Conservation (phyloP, 1,284 basidiomycete species). For the Ganoderma lucidum region DNA sequence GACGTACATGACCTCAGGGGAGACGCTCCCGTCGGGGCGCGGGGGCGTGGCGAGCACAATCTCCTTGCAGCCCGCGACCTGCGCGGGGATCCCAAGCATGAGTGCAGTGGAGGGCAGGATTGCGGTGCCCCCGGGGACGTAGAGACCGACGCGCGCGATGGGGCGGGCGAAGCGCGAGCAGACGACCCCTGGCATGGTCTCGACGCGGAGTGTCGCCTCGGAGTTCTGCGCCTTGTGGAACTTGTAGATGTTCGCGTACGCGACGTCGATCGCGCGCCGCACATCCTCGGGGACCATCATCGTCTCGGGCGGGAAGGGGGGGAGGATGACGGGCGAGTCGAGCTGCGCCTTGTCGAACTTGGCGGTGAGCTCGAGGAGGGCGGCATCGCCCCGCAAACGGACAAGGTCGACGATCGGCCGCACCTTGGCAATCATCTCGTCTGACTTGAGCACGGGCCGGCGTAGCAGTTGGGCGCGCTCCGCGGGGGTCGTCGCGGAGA, state of each 20-base stretch:
- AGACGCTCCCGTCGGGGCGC: conserved; percentile 88
- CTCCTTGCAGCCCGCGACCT: conserved; percentile 94
- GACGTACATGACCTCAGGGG: conserved; percentile 95
- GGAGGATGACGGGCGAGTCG: conserved; percentile 66
- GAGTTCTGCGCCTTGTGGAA: conserved; percentile 91
- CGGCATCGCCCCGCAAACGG: conserved; percentile 85
- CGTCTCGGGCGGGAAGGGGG: conserved; percentile 69
- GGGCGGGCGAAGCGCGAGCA: conserved; percentile 95
- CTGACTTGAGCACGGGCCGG: conserved; percentile 91
- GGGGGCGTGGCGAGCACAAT: conserved; percentile 97
- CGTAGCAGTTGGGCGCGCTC: conserved; percentile 80
- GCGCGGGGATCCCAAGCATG: conserved; percentile 98
- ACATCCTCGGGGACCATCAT: conserved; percentile 72
- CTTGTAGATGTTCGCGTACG: conserved; percentile 91
- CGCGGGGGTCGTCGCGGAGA: conserved; percentile 59
- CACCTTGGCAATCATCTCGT: conserved; percentile 95
- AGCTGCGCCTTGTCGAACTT: conserved; percentile 91
- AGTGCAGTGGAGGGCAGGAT: conserved; percentile 96
- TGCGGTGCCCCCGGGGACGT: conserved; percentile 98
- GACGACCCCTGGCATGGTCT: conserved; percentile 98
- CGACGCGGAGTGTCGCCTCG: conserved; percentile 79
- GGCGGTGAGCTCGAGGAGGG: conserved; percentile 89
- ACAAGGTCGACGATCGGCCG: conserved; percentile 95
- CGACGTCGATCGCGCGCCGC: conserved; percentile 87
- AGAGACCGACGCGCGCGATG: conserved; percentile 95